Base-by-base conservation (phyloP, 1,139 yeast genomes). In the Nakaseomyces bracarensis region DNA sequence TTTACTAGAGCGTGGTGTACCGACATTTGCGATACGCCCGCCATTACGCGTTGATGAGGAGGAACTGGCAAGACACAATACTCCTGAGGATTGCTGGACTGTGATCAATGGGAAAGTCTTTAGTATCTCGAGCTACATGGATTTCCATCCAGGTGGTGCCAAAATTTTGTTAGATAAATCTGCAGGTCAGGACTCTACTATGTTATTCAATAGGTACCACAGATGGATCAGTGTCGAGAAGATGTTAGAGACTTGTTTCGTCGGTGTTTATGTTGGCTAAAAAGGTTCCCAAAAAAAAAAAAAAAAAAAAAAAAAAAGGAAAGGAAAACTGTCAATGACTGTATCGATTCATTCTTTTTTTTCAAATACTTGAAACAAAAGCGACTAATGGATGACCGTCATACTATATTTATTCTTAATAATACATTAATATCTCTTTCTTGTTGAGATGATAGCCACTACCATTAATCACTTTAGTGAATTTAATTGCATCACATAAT, bases 81-180 rank as follows among this genome's bases (percentile, higher is more conserved):
- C 68, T 23, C 61, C 68, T 0, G 52, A 49, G 16, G 73, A 74
- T 1, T 84, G 85, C 46, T 91, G 98, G 98, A 82, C 93, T 4
- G 76, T 77, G 35, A 70, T 91, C 11, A 77, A 77, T 40, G 89
- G 91, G 1, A 81, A 77, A 53, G 95, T 91, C 1, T 91, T 83
- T 65, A 85, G 89, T 55, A 70, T 91, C 23, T 79, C 96, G 0
- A 79, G 84, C 8, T 91, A 91, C 61, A 61, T 91, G 26, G 69
- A 76, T 44, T 91, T 80, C 60, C 98, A 91, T 54, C 98, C 98
- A 0, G 98, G 98, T 19, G 98, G 98, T 1, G 79, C 71, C 2
- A 77, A 75, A 5, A 87, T 87, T 55, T 66, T 91, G 36, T 69
- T 84, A 76, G 75, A 77, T 44, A 38, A 48, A 21, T 76, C 84